Base-by-base conservation (phyloP, 495 filamentous ascomycete genomes). In the Tuber microsphaerosporum region DNA sequence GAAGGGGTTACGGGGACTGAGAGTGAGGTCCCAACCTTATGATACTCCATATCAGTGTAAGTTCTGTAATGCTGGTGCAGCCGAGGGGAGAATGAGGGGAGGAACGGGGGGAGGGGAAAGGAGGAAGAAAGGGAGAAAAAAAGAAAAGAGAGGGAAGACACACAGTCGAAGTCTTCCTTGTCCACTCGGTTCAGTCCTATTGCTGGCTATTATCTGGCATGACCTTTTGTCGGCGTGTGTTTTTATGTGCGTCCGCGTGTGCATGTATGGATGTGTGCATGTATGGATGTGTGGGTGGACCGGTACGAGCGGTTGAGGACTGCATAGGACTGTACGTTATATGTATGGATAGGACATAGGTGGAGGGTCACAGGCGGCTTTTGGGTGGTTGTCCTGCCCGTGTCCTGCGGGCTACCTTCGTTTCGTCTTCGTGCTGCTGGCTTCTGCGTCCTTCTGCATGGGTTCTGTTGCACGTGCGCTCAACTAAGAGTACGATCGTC, bases 361-460 rank as follows among this genome's bases (percentile, higher is more conserved):
- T 65, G 56, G 26, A 65, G 34, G 56, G 12, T 65, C 16, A 17
- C 34, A 8, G 26, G 14, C 56, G 4, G 26, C 3, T 17, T 65
- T 31, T 65, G 56, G 56, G 4, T 65, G 12, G 31, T 7, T 34
- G 12, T 31, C 12, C n/a, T 31, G 51, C 12, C n/a, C 2, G 51
- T 61, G 56, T 65, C 26, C 56, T 65, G 56, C 26, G 6, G 26
- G 14, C 2, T 65, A 7, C 31, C 56, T 34, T 31, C 26, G 56
- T 65, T 65, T 65, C 14, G 56, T 65, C 56, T 65, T 65, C n/a
- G n/a, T 34, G 56, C 56, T 31, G 26, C 56, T 65, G 56, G 56
- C 26, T 65, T 65, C 56, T 65, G 56, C 56, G 14, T 65, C 14
- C 56, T 65, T 65, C 56, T 31, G 56, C 56, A 65, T 65, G 26